Evolutionary conservation across 768 basidiomycete species (phyloP), one percentile per base, ranked within the genome.

Genomic region (Coprinellus micaceus): DNA sequence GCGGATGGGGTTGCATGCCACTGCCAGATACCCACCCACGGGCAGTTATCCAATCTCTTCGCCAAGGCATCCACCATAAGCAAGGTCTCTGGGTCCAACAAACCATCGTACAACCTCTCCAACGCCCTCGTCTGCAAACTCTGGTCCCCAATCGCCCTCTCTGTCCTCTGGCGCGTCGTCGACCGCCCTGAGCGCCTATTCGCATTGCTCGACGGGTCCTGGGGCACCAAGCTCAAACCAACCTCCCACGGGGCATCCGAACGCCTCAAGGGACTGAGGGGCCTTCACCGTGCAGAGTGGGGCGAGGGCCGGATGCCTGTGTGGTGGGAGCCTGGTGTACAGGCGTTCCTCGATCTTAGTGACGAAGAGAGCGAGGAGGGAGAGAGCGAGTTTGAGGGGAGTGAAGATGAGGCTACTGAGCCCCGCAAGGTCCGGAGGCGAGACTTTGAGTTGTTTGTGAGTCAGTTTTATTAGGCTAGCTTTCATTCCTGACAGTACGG

Each of bases 131-230:
- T 67, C 3, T 63, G 58, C 28, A 61, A 59, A 28, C 28, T 49
- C 37, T 67, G 66, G 66, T 55, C 58, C 12, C 61, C 61, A 22
- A 53, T 58, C 25, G 62, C 58, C 3, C 58, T 65, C 11, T 61
- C 65, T 44, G 29, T 50, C 21, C 60, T 67, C 15, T 67, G 66
- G 66, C 52, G 61, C 36, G 59, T 54, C 21, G 55, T 67, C n/a
- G 58, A 63, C 26, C 58, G 57, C 19, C 59, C 63, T 1, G 60
- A 63, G 7, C 59, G 51, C 15, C 47, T 67, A 11, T 61, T 65
- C 26, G 52, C 55, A 26, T 56, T 67, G 11, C 26, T 67, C 7
- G 61, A 53, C 25, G 52, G 52, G n/a, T 29, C 24, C 4, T 41
- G 37, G 52, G 49, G 49, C n/a, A 17, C 49, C 10, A 51, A 51